Evolutionary conservation across 2,329 filamentous ascomycete species (phyloP), one percentile per base, ranked within the genome.

Genomic region (Neonectria punicea): DNA sequence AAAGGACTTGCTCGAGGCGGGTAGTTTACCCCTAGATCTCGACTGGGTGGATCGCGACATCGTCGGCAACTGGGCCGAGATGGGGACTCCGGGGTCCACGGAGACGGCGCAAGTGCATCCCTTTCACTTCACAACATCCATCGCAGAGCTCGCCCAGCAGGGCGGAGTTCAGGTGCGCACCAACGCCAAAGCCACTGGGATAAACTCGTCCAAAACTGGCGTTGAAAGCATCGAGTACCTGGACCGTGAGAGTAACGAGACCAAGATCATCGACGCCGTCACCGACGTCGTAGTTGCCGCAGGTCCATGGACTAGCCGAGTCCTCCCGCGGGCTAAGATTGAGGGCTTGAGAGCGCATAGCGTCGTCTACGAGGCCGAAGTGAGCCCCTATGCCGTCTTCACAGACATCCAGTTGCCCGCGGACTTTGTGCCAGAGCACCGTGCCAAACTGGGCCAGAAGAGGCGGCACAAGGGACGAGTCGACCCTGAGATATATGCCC

Each of bases 31-130:
- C 0, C 75, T 85, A 14, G 93, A 97, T 68, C 83, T 98, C 13
- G 91, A 97, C 78, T 99, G 94, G 94, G 84, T 98, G 46, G 88
- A 92, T 57, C 81, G 86, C 1, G 87, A 90, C 5, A 82, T 90
- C 2, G 81, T 97, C 22, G 82, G 83, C 58, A 84, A 84, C 20
- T 98, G 97, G 80, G 89, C 93, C 36, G 89, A 91, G 75, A 98
- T 98, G 93, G 93, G 93, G 25, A 70, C 76, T 1, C 81, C 82
- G 2, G 90, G 89, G 3, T 88, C 89, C 1, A 86, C 86, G 1
- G 92, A 93, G 66, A 98, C 96, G 1, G 93, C 96, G 0, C 96
- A 99, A 80, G 95, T 98, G 3, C 95, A 99, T 74, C 96, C 96
- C 0, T 92, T 91, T 67, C 90, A 93, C 49, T 98, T 99, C 76